Conservation (phyloP, 345 rosid species). For the Aegle marmelos region DNA sequence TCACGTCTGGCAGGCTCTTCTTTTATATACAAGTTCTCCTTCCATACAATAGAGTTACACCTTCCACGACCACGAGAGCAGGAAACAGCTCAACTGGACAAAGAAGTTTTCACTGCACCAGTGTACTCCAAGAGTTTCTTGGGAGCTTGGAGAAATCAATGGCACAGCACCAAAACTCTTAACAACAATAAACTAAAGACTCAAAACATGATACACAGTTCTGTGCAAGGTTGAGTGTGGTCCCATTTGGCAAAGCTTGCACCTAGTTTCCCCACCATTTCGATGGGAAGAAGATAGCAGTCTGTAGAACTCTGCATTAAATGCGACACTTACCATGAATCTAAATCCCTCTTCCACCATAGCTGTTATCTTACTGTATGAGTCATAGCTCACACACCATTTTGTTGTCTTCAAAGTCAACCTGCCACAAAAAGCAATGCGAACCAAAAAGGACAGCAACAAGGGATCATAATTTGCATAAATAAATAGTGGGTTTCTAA, state of each 20-base stretch:
- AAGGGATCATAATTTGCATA: conserved; percentile 31
- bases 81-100: not conserved
- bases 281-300: not conserved
- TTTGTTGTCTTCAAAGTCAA: conserved; percentile 34
- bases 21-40: not conserved
- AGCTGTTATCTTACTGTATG: not conserved
- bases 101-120: conserved; percentile 3
- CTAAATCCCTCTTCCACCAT: not conserved
- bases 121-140: not conserved
- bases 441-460: conserved; percentile 29
- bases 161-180: not conserved
- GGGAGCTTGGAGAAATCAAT: not conserved
- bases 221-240: not conserved
- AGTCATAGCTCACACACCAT: conserved; percentile 6
- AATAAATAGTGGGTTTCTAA: conserved; percentile 30
- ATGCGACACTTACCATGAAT: conserved; percentile 21
- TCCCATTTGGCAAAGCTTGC: not conserved
- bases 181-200: not conserved
- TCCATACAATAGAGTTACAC: not conserved
- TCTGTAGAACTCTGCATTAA: conserved; percentile 12
- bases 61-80: not conserved
- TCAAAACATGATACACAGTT: not conserved
- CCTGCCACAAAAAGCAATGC: conserved; percentile 27
- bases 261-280: not conserved
- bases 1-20: not conserved